phyloP scores from a whole-genome alignment of 306 rosid genomes.

The Vigna radiata region DNA sequence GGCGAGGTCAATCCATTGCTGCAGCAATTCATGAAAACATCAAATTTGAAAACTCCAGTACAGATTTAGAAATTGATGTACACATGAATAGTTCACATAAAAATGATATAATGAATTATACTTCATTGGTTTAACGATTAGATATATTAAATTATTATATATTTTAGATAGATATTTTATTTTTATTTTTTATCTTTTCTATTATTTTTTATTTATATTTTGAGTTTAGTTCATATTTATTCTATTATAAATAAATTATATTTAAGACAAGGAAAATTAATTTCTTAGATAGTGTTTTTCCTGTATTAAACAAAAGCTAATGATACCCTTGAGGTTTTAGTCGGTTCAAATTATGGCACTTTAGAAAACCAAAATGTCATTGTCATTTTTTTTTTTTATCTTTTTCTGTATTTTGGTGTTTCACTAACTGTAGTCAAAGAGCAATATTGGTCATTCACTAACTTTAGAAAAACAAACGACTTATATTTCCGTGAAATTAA shows the following conservation, averaged over 20 bases:
- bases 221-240: too few species aligned
- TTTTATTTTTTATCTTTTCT: too few species aligned
- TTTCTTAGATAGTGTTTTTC: too few species aligned
- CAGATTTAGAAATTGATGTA: constrained; percentile 22
- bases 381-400: neutral
- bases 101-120: constrained; percentile 31
- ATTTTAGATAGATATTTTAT: too few species aligned
- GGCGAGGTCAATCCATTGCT: constrained; percentile 99
- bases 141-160: too few species aligned
- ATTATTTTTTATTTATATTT: too few species aligned
- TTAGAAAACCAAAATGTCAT: neutral
- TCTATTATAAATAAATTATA: too few species aligned
- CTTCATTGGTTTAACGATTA: neutral
- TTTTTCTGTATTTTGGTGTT: neutral
- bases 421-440: neutral
- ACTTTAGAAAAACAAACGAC: neutral
- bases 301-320: too few species aligned
- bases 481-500: neutral
- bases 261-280: too few species aligned
- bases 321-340: neutral
- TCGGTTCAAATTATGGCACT: neutral
- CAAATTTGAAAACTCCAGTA: constrained; percentile 16
- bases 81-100: neutral
- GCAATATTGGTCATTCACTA: neutral
- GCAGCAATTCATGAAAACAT: constrained; percentile 55